Evolutionary conservation across 441 rosid genomes (phyloP).

Genomic region (Jatropha podagrica): DNA sequence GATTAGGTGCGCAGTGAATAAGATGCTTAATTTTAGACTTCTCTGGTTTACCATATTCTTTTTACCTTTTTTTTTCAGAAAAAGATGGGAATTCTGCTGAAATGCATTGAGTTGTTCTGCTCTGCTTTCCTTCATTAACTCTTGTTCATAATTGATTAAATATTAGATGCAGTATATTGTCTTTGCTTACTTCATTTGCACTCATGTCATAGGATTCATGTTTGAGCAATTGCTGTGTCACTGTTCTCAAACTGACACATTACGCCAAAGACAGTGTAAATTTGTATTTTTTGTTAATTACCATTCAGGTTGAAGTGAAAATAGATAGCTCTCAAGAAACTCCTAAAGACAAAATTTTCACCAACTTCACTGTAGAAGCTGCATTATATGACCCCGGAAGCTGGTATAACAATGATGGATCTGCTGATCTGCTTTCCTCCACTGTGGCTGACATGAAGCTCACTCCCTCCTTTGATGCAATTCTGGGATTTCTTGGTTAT

Average conservation of each 20-base stretch:
- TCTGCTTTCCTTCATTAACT: neutral
- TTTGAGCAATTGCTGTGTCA: slow-evolving; percentile 7
- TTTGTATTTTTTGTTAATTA: slow-evolving; percentile 8
- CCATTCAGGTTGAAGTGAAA: slow-evolving; percentile 84
- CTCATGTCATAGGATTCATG: neutral
- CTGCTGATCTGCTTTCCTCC: slow-evolving; percentile 52
- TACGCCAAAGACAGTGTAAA: neutral
- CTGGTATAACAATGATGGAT: slow-evolving; percentile 55
- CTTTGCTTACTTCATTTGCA: neutral
- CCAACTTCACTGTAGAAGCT: slow-evolving; percentile 74
- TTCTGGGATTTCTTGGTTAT: slow-evolving; percentile 73
- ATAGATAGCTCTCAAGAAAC: slow-evolving; percentile 56
- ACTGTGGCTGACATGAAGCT: slow-evolving; percentile 58
- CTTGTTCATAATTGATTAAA: slow-evolving; percentile 5
- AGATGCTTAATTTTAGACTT: slow-evolving; percentile 6
- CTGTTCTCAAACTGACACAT: neutral
- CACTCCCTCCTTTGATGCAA: slow-evolving; percentile 41
- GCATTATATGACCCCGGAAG: slow-evolving; percentile 67
- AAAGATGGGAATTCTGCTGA: neutral
- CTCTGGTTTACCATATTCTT: neutral
- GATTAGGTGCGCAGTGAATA: neutral
- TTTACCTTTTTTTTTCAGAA: neutral
- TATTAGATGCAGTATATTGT: neutral
- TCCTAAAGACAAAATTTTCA: slow-evolving; percentile 50
- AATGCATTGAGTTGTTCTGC: neutral